Evolutionary conservation across 2,329 filamentous ascomycete genomes (phyloP).

Genomic region (Pseudogymnoascus sp.): DNA sequence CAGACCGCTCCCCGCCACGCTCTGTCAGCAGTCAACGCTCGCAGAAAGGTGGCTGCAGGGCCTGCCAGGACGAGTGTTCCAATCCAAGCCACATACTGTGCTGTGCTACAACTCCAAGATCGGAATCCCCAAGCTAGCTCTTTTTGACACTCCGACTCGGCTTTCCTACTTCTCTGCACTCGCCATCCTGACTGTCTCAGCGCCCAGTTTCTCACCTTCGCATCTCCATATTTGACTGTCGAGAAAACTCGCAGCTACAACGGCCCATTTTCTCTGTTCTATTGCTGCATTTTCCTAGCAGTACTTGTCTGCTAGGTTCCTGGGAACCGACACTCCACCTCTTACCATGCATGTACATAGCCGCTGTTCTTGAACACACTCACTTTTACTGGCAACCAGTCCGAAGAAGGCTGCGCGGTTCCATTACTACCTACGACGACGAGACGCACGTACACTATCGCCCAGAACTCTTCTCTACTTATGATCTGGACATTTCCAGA

Average conservation of each 20-base stretch:
- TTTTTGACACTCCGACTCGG: conserved; percentile 4
- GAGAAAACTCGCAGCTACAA: not conserved
- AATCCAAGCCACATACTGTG: not conserved
- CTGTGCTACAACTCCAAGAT: not conserved
- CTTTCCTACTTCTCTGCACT: not conserved
- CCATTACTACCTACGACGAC: not conserved
- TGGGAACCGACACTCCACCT: not conserved
- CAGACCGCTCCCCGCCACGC: not conserved
- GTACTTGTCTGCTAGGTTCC: not conserved
- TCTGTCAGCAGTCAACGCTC: not conserved
- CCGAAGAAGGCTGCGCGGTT: not conserved
- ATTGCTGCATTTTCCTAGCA: not conserved
- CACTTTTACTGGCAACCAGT: not conserved
- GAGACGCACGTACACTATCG: not conserved
- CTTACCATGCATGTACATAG: not conserved
- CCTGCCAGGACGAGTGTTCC: conserved; percentile 1
- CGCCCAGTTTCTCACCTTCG: conserved; percentile 1
- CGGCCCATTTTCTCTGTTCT: not conserved
- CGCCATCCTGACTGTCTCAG: not conserved
- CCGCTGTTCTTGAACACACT: not conserved
- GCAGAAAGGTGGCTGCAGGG: not conserved
- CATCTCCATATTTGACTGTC: not conserved
- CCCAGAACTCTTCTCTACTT: not conserved
- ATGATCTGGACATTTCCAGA: not conserved
- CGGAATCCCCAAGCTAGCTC: not conserved